Percentiles rank a stretch among this genome's conserved stretches.
Conservation (phyloP, 2,329 filamentous ascomycete species). For the Neofusicoccum laricinum region DNA sequence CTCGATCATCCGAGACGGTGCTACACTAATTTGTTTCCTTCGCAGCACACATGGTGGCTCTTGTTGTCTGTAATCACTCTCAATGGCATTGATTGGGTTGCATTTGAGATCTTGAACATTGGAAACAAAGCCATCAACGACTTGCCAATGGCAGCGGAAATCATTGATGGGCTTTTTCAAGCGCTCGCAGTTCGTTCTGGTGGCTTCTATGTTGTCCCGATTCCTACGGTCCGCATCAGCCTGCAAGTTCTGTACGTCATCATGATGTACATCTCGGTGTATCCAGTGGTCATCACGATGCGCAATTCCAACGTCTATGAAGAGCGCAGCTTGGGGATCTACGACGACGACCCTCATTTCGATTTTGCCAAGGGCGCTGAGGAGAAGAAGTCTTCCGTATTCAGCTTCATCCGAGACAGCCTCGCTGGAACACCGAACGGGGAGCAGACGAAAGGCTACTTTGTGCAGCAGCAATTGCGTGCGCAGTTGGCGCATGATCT, state of each 20-base stretch:
- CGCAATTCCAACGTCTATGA: slow-evolving; percentile 60
- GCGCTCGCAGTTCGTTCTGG: slow-evolving; percentile 51
- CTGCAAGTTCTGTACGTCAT: slow-evolving; percentile 59
- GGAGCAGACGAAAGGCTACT: slow-evolving; percentile 33
- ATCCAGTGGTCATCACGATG: slow-evolving; percentile 61
- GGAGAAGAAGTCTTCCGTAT: slow-evolving; percentile 7
- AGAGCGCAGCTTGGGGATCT: slow-evolving; percentile 60
- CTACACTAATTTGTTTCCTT: slow-evolving; percentile 62
- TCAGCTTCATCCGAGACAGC: slow-evolving; percentile 18
- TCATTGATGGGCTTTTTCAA: slow-evolving; percentile 60
- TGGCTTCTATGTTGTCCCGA: slow-evolving; percentile 49
- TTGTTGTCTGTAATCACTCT: slow-evolving; percentile 50
- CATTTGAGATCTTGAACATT: slow-evolving; percentile 55
- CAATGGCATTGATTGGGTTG: slow-evolving; percentile 54
- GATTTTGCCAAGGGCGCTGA: background rate
- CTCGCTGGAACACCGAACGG: background rate
- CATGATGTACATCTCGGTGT: slow-evolving; percentile 66
- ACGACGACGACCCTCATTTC: slow-evolving; percentile 38
- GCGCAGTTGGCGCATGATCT: slow-evolving; percentile 47
- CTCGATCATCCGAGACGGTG: slow-evolving; percentile 61
- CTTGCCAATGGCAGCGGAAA: slow-evolving; percentile 45
- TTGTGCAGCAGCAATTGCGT: slow-evolving; percentile 43
- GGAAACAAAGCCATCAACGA: slow-evolving; percentile 50
- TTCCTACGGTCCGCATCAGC: slow-evolving; percentile 51
- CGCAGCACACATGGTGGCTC: slow-evolving; percentile 58